Percentiles rank a stretch among this genome's conserved stretches.
phyloP scores from a whole-genome alignment of 176 grass and related monocot species.

The Typha latifolia region DNA sequence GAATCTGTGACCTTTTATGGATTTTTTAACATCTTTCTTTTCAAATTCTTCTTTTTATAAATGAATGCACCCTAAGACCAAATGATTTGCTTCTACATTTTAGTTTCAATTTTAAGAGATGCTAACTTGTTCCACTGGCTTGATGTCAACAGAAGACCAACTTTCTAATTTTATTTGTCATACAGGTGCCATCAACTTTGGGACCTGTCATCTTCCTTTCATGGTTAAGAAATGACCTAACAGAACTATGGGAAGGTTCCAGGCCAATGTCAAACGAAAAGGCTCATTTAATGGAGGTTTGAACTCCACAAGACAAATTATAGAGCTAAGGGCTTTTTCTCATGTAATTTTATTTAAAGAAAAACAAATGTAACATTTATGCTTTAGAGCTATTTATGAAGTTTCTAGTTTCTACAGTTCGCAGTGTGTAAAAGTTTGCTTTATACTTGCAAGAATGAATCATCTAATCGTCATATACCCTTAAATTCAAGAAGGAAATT shows the following conservation, averaged over 20 bases:
- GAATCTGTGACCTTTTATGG: no score
- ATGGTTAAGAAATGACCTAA: conserved; percentile 79
- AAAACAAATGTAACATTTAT: conserved; percentile 8
- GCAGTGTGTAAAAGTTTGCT: no score
- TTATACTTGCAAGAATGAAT: no score
- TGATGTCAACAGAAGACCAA: no score
- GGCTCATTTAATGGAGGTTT: conserved; percentile 66
- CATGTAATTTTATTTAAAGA: conserved; percentile 8
- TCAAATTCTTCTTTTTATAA: no score
- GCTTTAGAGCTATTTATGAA: conserved; percentile 10
- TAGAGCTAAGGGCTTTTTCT: not conserved
- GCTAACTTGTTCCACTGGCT: no score
- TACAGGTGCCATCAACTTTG: conserved; percentile 79
- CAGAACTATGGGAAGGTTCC: conserved; percentile 83
- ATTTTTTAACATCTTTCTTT: no score
- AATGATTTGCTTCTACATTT: no score
- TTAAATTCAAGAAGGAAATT: no score
- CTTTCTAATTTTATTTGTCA: not conserved
- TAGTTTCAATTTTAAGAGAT: no score
- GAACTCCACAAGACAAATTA: conserved; percentile 10
- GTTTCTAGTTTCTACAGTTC: not conserved
- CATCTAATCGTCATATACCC: no score
- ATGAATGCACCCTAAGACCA: no score
- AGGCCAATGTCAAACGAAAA: conserved; percentile 50
- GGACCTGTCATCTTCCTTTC: conserved; percentile 80